A percentile compares a stretch with the other conserved stretches of the same genome.
phyloP scores from a whole-genome alignment of 192 early-diverging fungal genomes.

The Entomortierella parvispora region DNA sequence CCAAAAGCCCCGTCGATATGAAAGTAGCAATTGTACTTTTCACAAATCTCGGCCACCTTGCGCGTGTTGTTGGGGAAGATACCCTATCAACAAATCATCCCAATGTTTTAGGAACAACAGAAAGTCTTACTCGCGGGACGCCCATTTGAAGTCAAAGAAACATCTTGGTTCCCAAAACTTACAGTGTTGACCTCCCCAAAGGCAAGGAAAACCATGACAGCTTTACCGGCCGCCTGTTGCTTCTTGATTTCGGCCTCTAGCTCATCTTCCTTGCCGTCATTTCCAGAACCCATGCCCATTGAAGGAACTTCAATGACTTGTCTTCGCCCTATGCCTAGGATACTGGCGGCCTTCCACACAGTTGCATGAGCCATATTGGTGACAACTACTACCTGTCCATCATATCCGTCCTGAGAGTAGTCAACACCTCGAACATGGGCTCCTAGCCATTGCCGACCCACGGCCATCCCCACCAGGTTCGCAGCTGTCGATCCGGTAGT shows the following conservation, averaged over 20 bases:
- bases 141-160: neutral
- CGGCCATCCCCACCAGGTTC: constrained; percentile 62
- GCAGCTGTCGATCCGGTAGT: constrained; percentile 67
- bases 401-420: constrained; percentile 60
- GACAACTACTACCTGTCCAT: constrained; percentile 47
- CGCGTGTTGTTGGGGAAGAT: constrained; percentile 49
- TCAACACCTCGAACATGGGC: constrained; percentile 39
- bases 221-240: constrained; percentile 19
- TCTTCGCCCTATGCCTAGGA: constrained; percentile 61
- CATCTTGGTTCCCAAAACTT: neutral
- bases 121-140: neutral
- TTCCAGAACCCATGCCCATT: constrained; percentile 19
- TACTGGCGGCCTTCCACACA: constrained; percentile 62
- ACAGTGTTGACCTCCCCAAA: constrained; percentile 69
- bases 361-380: constrained; percentile 55
- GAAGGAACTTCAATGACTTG: constrained; percentile 54
- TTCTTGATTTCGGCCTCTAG: constrained; percentile 30
- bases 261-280: constrained; percentile 2
- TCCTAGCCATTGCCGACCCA: constrained; percentile 54
- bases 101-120: too few relatives aligned
- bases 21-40: constrained; percentile 57
- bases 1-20: constrained; percentile 77
- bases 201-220: constrained; percentile 56
- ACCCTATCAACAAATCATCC: constrained; percentile 40
- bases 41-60: constrained; percentile 53